Evolutionary conservation across 805 yeast species (phyloP).

Genomic region (Saccharomycopsis sp.): DNA sequence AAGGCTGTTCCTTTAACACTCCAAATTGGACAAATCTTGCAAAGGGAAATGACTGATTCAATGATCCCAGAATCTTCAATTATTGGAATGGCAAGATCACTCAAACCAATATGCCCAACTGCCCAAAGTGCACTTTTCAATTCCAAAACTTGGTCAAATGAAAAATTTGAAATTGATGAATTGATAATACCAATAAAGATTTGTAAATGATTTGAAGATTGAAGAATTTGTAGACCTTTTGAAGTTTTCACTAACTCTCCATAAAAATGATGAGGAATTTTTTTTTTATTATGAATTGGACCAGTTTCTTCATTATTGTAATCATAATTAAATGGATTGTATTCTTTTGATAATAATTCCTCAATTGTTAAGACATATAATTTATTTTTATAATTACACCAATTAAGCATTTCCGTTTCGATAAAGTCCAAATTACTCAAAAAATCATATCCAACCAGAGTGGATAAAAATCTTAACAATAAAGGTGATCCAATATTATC

Average conservation of each 20-base stretch:
- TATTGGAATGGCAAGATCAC: conserved; percentile 54
- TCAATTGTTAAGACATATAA: conserved; percentile 42
- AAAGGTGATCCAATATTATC: conserved; percentile 45
- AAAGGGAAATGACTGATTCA: conserved; percentile 42
- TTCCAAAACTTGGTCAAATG: conserved; percentile 27
- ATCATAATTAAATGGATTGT: conserved; percentile 10
- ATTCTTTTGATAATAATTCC: conserved; percentile 23
- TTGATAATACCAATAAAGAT: conserved; percentile 18
- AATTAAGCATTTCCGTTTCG: conserved; percentile 52
- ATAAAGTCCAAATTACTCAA: conserved; percentile 50
- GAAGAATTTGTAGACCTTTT: conserved; percentile 62
- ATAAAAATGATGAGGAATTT: conserved; percentile 59
- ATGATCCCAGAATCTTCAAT: conserved; percentile 43
- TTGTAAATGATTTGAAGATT: conserved; percentile 25
- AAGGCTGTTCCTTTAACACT: conserved; percentile 69
- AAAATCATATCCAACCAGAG: conserved; percentile 60
- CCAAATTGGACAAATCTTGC: conserved; percentile 38
- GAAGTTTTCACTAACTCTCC: conserved; percentile 71
- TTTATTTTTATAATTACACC: conserved; percentile 42
- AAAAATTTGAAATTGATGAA: not conserved
- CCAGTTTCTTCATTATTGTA: not conserved
- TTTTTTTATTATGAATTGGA: conserved; percentile 5
- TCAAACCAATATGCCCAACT: conserved; percentile 70
- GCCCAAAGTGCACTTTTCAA: conserved; percentile 82
- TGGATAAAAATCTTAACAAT: conserved; percentile 51